Base-by-base conservation (phyloP, 768 basidiomycete species). In the Gautieria morchelliformis region DNA sequence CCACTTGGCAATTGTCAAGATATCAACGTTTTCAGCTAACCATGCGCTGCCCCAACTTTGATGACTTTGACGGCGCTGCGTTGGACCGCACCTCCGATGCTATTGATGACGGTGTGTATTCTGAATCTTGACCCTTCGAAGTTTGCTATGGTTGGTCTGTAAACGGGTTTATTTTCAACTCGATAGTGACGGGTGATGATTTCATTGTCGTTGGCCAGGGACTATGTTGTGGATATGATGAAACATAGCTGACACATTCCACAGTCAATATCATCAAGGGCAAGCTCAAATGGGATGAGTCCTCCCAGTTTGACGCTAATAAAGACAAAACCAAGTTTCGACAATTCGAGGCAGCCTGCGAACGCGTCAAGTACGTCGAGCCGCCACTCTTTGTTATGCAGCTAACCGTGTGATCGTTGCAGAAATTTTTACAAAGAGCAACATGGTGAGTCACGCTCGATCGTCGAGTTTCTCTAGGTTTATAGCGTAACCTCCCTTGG, bases 311-410 rank as follows among this genome's bases (percentile, higher is more conserved):
- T 63, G 83, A 83, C 66, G 71, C 75, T 19, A 67, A 70, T 0
- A 85, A 83, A 63, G 83, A 89, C 72, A 89, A 88, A 68, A 59
- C 75, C 11, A 64, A 71, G 52, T 90, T 89, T 70, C 79, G 87
- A 27, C 77, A 87, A 68, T 90, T 89, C 64, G 83, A 87, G 44
- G 75, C 70, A 20, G 87, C 87, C 8, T 88, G 87, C 64, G 84
- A 87, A 54, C 83, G 85, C 53, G 87, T 89, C 68, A 87, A 84
- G 70, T 56, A 51, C 41, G 47, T 55, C 19, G 11, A 20, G 19
- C 22, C 5, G 17, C 3, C 5, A 12, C n/a, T 37, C 20, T 22
- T 19, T 7, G 4, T 27, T 27, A 19, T 48, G 32, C 40, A 9
- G 15, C 20, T 57, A 37, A 49, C 17, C 30, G 48, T 45, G 15